Evolutionary conservation across 345 rosid genomes (phyloP).

Genomic region (Geranium brycei): DNA sequence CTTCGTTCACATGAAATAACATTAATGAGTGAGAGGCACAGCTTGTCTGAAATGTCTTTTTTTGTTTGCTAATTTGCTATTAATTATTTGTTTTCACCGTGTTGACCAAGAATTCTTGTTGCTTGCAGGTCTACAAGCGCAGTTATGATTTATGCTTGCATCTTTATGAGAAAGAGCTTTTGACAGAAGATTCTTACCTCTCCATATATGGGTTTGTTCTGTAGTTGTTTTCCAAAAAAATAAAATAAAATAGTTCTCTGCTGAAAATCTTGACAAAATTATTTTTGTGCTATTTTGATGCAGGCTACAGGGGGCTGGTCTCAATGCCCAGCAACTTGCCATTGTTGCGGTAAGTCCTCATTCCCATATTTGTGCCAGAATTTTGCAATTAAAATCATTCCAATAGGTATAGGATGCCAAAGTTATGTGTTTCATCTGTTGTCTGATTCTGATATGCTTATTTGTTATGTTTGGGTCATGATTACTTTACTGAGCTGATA

Average conservation of each 20-base stretch:
- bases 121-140: slow-evolving; percentile 66
- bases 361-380: not conserved
- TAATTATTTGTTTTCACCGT: not conserved
- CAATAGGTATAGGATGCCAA: not conserved
- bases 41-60: too few relatives aligned
- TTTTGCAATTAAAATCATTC: not conserved
- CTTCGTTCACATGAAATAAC: not conserved
- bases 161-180: slow-evolving; percentile 77
- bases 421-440: too few relatives aligned
- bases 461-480: too few relatives aligned
- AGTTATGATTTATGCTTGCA: slow-evolving; percentile 68
- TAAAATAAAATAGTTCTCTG: not conserved
- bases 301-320: slow-evolving; percentile 55
- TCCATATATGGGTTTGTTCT: slow-evolving; percentile 60
- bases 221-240: slow-evolving; percentile 2
- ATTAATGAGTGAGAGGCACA: not conserved
- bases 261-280: not conserved
- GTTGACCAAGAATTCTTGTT: slow-evolving; percentile 3
- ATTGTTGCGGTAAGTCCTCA: slow-evolving; percentile 52
- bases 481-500: too few relatives aligned
- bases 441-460: too few relatives aligned
- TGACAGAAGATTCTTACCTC: slow-evolving; percentile 61
- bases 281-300: not conserved
- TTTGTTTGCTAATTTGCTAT: not conserved
- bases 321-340: slow-evolving; percentile 70